Conservation (phyloP, 345 rosid species). For the Salix brachista region DNA sequence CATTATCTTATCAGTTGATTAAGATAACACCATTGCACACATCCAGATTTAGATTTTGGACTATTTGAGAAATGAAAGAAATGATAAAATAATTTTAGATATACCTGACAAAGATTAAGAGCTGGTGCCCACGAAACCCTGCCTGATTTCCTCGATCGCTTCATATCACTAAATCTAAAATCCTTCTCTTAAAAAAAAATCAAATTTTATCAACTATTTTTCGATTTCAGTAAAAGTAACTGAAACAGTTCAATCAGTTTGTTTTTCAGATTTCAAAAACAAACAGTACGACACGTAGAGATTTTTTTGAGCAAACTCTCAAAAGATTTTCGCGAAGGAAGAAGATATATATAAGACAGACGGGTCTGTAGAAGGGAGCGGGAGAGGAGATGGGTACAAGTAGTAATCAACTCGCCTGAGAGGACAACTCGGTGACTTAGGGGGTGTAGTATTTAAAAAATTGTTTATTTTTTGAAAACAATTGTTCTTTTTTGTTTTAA, state of each 20-base stretch:
- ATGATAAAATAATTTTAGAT: not conserved
- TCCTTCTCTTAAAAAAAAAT: not conserved
- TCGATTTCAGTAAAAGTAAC: not conserved
- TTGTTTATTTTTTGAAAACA: too few relatives aligned
- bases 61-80: not conserved
- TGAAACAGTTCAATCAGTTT: not conserved
- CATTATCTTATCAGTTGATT: too few relatives aligned
- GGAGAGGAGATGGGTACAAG: not conserved
- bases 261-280: not conserved
- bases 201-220: not conserved
- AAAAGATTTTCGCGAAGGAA: not conserved
- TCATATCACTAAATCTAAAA: slow-evolving; percentile 23
- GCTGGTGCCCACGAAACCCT: slow-evolving; percentile 58
- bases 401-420: not conserved
- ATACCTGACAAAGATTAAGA: slow-evolving; percentile 60
- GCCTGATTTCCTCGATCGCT: slow-evolving; percentile 49
- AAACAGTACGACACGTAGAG: not conserved
- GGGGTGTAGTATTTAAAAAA: too few relatives aligned
- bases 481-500: too few relatives aligned
- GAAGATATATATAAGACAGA: not conserved
- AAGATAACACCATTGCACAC: too few relatives aligned
- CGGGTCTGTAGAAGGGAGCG: not conserved
- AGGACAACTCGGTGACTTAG: too few relatives aligned
- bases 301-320: too few relatives aligned
- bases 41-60: not conserved